Conservation (phyloP, 2,329 filamentous ascomycete genomes). For the Phoma sp. region DNA sequence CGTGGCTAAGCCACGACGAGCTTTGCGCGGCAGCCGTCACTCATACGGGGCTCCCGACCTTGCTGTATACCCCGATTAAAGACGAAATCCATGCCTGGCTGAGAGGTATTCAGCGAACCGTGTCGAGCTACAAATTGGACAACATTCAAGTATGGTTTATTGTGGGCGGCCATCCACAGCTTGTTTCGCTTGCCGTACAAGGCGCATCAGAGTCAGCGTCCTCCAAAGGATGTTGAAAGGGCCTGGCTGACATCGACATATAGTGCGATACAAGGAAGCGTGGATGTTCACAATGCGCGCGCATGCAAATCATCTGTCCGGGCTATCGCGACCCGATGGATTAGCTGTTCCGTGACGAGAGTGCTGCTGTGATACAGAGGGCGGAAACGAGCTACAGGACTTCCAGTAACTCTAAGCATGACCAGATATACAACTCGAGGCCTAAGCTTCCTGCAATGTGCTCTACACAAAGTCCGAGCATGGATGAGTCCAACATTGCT, state of each 20-base stretch:
- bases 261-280: constrained; percentile 21
- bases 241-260: neutral
- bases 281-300: constrained; percentile 23
- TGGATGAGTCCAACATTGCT: no score
- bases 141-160: constrained; percentile 12
- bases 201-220: constrained; percentile 23
- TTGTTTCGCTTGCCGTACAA: constrained; percentile 18
- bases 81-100: neutral
- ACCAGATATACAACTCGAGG: neutral
- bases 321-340: constrained; percentile 26
- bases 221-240: neutral
- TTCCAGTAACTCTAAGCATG: neutral
- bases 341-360: constrained; percentile 25
- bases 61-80: neutral
- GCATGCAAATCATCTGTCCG: constrained; percentile 21
- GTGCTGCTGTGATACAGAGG: constrained; percentile 14
- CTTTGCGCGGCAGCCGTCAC: constrained; percentile 7
- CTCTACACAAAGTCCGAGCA: neutral
- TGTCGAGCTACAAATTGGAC: neutral
- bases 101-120: constrained; percentile 12
- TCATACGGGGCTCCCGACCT: neutral
- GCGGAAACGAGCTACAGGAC: constrained; percentile 17
- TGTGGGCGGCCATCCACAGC: constrained; percentile 23
- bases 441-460: no score
- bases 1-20: constrained; percentile 19